Conservation (phyloP, 2,329 filamentous ascomycete species). For the Phyllosticta ampelicida region DNA sequence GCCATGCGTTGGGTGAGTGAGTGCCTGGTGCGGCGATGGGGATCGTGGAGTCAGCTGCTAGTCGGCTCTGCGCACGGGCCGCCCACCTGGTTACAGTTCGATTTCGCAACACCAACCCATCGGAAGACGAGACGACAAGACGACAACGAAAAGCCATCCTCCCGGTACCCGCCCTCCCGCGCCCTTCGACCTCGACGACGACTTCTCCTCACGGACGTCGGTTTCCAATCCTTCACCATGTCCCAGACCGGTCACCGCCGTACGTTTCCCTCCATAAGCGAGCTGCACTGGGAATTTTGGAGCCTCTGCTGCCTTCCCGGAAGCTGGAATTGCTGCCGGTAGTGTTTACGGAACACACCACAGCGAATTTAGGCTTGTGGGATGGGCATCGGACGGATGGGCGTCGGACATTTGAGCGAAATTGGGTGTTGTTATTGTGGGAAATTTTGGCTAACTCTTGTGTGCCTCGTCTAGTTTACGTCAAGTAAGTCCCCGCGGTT, state of each 20-base stretch:
- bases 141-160: constrained; percentile 4
- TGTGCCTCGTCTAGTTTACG: constrained; percentile 6
- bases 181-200: background rate
- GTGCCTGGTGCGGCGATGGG: background rate
- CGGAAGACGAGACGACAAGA: constrained; percentile 7
- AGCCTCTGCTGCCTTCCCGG: background rate
- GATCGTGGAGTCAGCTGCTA: background rate
- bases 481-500: constrained; percentile 5
- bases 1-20: background rate
- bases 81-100: background rate
- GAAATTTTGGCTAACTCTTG: constrained; percentile 7
- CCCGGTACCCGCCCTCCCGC: background rate
- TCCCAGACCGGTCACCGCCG: constrained; percentile 80
- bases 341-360: background rate
- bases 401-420: background rate
- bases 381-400: background rate
- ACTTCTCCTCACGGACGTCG: background rate
- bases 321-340: background rate
- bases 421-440: background rate
- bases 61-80: background rate
- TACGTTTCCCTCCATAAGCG: constrained; percentile 44
- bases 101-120: constrained; percentile 2
- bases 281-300: background rate
- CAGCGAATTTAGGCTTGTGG: background rate
- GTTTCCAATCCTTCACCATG: constrained; percentile 56